Evolutionary conservation across 805 yeast species (phyloP), one percentile per base, ranked within the genome.

Genomic region (Priceomyces fermenticarens): DNA sequence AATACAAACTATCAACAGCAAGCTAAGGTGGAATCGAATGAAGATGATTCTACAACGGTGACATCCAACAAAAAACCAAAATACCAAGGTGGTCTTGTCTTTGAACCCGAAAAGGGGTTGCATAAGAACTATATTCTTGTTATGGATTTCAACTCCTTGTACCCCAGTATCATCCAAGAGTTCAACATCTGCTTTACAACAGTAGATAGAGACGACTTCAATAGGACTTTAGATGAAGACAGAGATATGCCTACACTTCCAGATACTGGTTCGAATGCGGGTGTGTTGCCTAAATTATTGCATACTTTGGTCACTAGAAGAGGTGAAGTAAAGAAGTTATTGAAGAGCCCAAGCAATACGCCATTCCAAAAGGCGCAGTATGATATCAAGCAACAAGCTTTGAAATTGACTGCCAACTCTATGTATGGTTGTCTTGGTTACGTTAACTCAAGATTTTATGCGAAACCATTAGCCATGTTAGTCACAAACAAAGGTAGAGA

Each of bases 391-490:
- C 99, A 93, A 63, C 95, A 85, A 60, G 98, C 99, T 0, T 77
- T 93, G 59, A 93, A 93, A 61, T 73, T 93, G 58, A 95, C 99
- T 2, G 99, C 99, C 23, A 93, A 93, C 65, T 93, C 99, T n/a
- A 91, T 93, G 97, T 93, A 93, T 67, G 99, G 99, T 58, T 93
- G 98, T 77, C 75, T 93, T 53, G 99, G 99, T 51, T 90, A 83
- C 61, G 85, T 85, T 5, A 78, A 85, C 53, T 88, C 97, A 15
- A 77, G 99, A 55, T 93, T 93, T 62, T 91, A 90, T 57, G 99
- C 99, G 10, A 85, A 87, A 56, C 97, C 98, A 0, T 72, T 93
- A 52, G 99, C 99, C 4, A 88, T 88, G 90, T 72, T 93, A 54
- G 96, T 89, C 43, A 93, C 99, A 2, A 85, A 82, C 53, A 88